Percentiles rank a stretch among this genome's conserved stretches.
phyloP scores from a whole-genome alignment of 495 filamentous ascomycete species.

The Neurospora sp. region DNA sequence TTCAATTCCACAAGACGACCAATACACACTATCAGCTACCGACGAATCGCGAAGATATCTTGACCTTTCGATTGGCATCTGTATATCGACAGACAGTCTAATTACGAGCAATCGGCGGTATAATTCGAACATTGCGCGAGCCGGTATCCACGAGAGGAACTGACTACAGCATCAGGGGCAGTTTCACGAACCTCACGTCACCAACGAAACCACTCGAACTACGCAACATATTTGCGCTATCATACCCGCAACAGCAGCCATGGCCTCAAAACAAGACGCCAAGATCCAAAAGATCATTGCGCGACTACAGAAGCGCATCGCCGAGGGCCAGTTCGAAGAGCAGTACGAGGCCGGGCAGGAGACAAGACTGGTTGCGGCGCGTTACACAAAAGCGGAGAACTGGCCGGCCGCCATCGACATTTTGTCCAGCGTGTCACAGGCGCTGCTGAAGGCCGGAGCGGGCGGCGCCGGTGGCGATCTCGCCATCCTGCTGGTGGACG shows the following conservation, averaged over 20 bases:
- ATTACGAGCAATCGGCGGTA: not conserved
- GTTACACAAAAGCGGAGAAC: constrained; percentile 79
- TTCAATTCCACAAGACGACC: not conserved
- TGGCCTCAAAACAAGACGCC: constrained; percentile 4
- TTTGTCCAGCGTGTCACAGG: constrained; percentile 70
- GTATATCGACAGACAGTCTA: not conserved
- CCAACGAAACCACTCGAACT: not conserved
- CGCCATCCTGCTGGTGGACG: constrained; percentile 73
- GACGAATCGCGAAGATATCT: not conserved
- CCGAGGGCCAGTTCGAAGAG: constrained; percentile 65
- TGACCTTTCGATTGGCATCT: not conserved
- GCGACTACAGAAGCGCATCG: constrained; percentile 57
- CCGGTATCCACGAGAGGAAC: not conserved
- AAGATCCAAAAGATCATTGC: constrained; percentile 43
- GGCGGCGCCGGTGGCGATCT: constrained; percentile 89
- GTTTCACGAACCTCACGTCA: not conserved
- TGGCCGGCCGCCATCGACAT: constrained; percentile 79
- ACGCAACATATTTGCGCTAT: not conserved
- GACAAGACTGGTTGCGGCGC: constrained; percentile 82
- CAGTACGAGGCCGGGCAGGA: constrained; percentile 95
- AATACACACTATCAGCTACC: not conserved
- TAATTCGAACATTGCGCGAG: not conserved
- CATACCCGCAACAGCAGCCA: not conserved
- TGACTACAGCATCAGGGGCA: not conserved
- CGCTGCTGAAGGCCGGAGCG: constrained; percentile 79